These are phyloP conservation scores for Nakazawaea sp. DNA, from an alignment of 805 yeast genomes.

Conservation along the genomic window DNA sequence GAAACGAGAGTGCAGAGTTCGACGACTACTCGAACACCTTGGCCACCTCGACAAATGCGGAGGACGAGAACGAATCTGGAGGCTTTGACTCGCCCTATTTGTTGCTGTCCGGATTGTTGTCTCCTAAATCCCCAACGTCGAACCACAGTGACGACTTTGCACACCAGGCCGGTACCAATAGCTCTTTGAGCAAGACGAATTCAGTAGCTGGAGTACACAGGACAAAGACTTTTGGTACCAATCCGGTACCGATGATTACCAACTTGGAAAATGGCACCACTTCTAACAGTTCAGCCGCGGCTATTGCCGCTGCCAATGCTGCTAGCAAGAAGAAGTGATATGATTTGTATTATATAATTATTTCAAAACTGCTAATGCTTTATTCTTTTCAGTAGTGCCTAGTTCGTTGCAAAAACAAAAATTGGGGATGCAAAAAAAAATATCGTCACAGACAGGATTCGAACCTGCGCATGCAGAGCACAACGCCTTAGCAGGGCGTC, in stretches of 20 bases:
- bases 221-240: slow-evolving; percentile 12
- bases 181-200: neutral
- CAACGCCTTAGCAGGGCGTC: slow-evolving; percentile 83
- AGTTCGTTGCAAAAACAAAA: neutral
- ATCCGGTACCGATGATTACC: slow-evolving; percentile 14
- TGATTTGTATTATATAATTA: neutral
- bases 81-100: slow-evolving; percentile 68
- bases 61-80: neutral
- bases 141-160: slow-evolving; percentile 10
- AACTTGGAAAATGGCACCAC: slow-evolving; percentile 13
- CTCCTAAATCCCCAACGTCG: slow-evolving; percentile 34
- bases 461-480: slow-evolving; percentile 97
- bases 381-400: too few relatives aligned
- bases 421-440: slow-evolving; percentile 19
- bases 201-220: slow-evolving; percentile 7
- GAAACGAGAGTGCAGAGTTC: slow-evolving; percentile 29
- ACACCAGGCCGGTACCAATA: neutral
- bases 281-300: slow-evolving; percentile 8
- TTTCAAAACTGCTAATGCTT: too few relatives aligned
- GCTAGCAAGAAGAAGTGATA: slow-evolving; percentile 1
- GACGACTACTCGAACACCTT: slow-evolving; percentile 1
- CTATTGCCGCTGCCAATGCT: slow-evolving; percentile 8
- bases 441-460: slow-evolving; percentile 98
- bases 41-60: neutral
- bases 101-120: slow-evolving; percentile 52